Conservation (phyloP, 192 early-diverging fungal species). For the Podila verticillata region DNA sequence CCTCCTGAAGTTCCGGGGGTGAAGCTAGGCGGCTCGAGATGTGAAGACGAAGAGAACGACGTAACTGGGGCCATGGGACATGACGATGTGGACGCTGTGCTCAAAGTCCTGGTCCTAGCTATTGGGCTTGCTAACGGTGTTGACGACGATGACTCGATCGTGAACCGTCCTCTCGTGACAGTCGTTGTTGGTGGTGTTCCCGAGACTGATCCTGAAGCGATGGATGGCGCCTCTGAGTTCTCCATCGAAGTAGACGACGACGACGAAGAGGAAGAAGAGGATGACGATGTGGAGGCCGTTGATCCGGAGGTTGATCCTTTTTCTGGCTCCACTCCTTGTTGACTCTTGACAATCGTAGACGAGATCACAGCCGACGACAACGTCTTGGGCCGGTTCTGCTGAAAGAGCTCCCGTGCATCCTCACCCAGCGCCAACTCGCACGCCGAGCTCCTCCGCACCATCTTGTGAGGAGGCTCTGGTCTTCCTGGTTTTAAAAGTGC, state of each 20-base stretch:
- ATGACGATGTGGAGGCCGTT: neutral
- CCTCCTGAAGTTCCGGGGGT: neutral
- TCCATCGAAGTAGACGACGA: too few relatives aligned
- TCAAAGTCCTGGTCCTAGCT: slow-evolving; percentile 33
- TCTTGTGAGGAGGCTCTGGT: neutral
- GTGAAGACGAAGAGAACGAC: neutral
- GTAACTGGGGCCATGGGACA: neutral
- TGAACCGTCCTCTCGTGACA: slow-evolving; percentile 36
- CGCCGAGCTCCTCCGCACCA: slow-evolving; percentile 18
- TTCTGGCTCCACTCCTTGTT: neutral
- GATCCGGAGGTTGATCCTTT: neutral
- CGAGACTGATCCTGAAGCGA: neutral
- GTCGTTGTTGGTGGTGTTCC: slow-evolving; percentile 10
- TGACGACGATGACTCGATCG: slow-evolving; percentile 38
- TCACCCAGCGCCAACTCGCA: slow-evolving; percentile 40
- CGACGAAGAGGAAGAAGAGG: neutral
- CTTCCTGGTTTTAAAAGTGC: too few relatives aligned
- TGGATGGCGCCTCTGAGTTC: neutral
- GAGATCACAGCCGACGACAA: slow-evolving; percentile 28
- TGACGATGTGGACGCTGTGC: slow-evolving; percentile 12
- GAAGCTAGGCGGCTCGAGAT: neutral
- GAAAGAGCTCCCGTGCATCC: slow-evolving; percentile 35
- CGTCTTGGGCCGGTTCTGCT: slow-evolving; percentile 40
- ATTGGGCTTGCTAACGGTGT: neutral
- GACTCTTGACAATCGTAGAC: slow-evolving; percentile 17